Evolutionary conservation across 1,284 basidiomycete genomes (phyloP), one percentile per base, ranked within the genome.

Genomic region (Erythrobasidium hasegawianum): DNA sequence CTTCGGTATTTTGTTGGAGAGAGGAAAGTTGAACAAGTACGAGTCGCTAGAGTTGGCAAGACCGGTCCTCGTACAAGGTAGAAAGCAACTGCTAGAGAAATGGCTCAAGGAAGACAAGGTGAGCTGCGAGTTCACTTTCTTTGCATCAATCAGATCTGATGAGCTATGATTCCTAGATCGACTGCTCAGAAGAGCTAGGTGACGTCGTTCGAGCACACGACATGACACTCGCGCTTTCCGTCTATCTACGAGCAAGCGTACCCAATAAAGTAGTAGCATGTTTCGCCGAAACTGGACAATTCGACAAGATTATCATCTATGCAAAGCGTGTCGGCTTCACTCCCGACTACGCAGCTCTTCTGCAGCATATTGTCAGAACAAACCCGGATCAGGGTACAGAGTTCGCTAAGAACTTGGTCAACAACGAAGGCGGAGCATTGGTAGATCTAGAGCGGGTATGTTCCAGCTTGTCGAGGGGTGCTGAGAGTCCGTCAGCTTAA

Each of bases 71-170:
- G 87, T 91, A 73, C 96, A 99, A 81, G 93, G 93, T 61, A 86
- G 94, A 76, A 98, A 99, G 81, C 93, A 97, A 76, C 81, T 98
- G 52, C 83, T 99, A 26, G 96, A 99, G 81, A 98, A 98, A 77
- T 99, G 96, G 96, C 81, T 98, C 71, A 99, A 99, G 81, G 96
- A 98, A 83, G 97, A 97, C 82, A 99, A 98, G 85, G 89, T 86
- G 70, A 38, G 76, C 67, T n/a, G n/a, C n/a, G n/a, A n/a, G n/a
- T n/a, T n/a, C n/a, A n/a, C n/a, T n/a, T n/a, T n/a, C n/a, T n/a
- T n/a, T n/a, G n/a, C n/a, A n/a, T 47, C 39, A 59, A 59, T 4
- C 27, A 45, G 29, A 3, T 22, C 9, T 53, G 50, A 20, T 24
- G 14, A 47, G 4, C 33, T 41, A 8, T 64, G 18, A n/a, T 20